Percentiles rank a stretch among this genome's conserved stretches.
phyloP scores from a whole-genome alignment of 1,139 yeast species.

The Yamadazyma friedrichii region DNA sequence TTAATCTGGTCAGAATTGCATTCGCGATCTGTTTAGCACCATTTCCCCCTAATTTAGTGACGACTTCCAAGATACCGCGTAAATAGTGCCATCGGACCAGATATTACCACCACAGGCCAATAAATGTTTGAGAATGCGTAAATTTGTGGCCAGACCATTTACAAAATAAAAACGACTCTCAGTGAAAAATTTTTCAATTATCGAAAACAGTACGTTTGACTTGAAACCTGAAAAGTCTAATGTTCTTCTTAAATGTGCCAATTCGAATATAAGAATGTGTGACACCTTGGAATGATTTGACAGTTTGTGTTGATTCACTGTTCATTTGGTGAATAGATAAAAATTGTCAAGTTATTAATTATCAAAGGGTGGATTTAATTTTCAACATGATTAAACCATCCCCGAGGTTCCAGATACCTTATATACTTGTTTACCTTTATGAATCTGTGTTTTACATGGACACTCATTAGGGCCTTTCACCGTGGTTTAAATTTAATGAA shows the following conservation, averaged over 20 bases:
- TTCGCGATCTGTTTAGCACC: no score
- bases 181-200: slow-evolving; percentile 10
- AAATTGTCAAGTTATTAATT: slow-evolving; percentile 1
- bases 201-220: slow-evolving; percentile 1
- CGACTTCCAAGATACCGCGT: no score
- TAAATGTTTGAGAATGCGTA: neutral
- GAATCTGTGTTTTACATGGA: slow-evolving; percentile 14
- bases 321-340: neutral
- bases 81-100: neutral
- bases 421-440: slow-evolving; percentile 9
- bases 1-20: neutral
- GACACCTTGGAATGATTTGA: neutral
- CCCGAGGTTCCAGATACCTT: slow-evolving; percentile 16
- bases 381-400: neutral
- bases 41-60: no score
- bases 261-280: slow-evolving; percentile 1
- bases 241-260: slow-evolving; percentile 9
- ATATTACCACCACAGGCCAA: neutral
- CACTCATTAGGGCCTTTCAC: slow-evolving; percentile 14
- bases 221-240: slow-evolving; percentile 7
- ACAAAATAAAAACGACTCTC: neutral
- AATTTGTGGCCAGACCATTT: neutral
- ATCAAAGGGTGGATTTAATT: neutral
- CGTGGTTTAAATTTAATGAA: no score
- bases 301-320: neutral